Evolutionary conservation across 257 asterid species (phyloP), one percentile per base, ranked within the genome.

Genomic region (Solanum lycopersicoides): DNA sequence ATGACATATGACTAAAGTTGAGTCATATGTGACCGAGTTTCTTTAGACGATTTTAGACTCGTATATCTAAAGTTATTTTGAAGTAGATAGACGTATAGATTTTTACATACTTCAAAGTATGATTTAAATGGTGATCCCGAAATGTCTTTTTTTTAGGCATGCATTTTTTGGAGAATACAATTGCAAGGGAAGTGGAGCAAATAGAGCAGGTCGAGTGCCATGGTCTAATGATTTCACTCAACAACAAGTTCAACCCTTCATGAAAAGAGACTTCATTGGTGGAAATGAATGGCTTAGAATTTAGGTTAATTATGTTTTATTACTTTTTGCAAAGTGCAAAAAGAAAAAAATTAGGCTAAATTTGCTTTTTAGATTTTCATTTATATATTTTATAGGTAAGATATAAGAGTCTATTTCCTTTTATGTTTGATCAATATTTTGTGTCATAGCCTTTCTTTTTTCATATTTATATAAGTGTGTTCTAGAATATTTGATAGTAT

Each of bases 131-230:
- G 23, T 69, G 3, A 71, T 71, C 0, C 0, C 77, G 2, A 32
- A 69, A 14, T n/a, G 53, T 82, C 20, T 82, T 9, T 59, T 45
- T 79, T 8, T 84, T 92, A 97, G 98, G 53, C 95, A 94, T 3
- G 95, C 89, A 6, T 85, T 76, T 12, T 95, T 97, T 45, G 98
- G 94, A 14, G 98, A 95, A 87, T 95, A 89, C 87, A 80, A 89
- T 41, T 93, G 96, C 90, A 88, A 89, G n/a, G 98, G 99, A 21
- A 82, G 82, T 21, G 99, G 98, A 72, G 95, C 98, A 13, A 89
- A 91, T 69, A 93, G 96, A 79, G 87, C 84, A 3, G 56, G 89
- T 6, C 85, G 95, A 59, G 95, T 87, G 11, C 76, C 90, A n/a
- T 97, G 98, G 98, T 89, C 98, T 1, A 94, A 89, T 87, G 87